phyloP scores from a whole-genome alignment of 257 asterid genomes.

The Apocynum venetum region DNA sequence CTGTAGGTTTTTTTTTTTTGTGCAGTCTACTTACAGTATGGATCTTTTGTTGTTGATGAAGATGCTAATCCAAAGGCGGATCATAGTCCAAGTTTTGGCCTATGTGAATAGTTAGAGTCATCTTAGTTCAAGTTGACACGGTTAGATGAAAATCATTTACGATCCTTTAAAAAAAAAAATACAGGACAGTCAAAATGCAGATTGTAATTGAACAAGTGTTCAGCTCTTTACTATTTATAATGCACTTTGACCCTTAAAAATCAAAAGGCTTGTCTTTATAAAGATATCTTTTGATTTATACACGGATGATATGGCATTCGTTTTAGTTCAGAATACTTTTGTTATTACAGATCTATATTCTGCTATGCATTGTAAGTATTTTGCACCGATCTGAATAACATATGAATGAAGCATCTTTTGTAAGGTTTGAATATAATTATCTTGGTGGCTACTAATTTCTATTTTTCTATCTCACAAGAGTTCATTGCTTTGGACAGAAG shows the following conservation, averaged over 20 bases:
- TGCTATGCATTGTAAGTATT: neutral
- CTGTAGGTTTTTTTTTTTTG: neutral
- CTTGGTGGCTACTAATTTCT: too few species aligned
- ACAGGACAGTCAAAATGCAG: too few species aligned
- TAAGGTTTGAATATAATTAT: neutral
- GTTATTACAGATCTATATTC: neutral
- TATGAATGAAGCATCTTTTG: neutral
- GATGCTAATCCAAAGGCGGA: neutral
- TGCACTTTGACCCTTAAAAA: too few species aligned
- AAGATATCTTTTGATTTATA: neutral
- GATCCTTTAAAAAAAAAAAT: too few species aligned
- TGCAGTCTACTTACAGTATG: neutral
- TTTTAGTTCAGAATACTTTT: neutral
- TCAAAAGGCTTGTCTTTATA: neutral
- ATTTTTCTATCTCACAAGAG: too few species aligned
- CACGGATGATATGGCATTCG: neutral
- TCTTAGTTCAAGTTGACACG: too few species aligned
- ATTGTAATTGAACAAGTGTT: too few species aligned
- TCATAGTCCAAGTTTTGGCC: too few species aligned
- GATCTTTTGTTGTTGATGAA: neutral
- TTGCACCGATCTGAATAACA: neutral
- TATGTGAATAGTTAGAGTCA: too few species aligned
- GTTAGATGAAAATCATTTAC: too few species aligned
- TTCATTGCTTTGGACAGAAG: too few species aligned
- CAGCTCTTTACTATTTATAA: too few species aligned